Conservation (phyloP, 2,329 filamentous ascomycete genomes). For the Fusarium cicatricum region DNA sequence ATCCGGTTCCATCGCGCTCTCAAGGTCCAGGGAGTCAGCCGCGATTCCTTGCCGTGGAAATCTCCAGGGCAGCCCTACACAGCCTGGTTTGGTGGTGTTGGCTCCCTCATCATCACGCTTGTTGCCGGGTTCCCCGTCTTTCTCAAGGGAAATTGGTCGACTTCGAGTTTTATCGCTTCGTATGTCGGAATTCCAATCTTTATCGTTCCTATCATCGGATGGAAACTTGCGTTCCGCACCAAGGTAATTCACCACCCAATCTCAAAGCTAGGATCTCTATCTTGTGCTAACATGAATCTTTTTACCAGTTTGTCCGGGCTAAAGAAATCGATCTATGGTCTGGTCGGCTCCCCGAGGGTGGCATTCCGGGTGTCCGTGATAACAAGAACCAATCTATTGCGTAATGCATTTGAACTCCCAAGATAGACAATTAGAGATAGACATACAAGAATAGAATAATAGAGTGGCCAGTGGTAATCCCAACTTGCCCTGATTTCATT, state of each 20-base stretch:
- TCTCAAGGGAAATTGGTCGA: conserved; percentile 70
- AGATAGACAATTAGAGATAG: no score
- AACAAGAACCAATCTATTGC: not conserved
- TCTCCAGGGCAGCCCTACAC: conserved; percentile 68
- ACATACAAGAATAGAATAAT: no score
- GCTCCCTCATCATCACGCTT: conserved; percentile 69
- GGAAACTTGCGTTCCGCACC: conserved; percentile 56
- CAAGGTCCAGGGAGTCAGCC: conserved; percentile 62
- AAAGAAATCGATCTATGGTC: conserved; percentile 60
- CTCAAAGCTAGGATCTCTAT: rapidly evolving
- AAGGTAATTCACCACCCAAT: conserved; percentile 16
- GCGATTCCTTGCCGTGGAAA: conserved; percentile 61
- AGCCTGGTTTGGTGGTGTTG: conserved; percentile 65
- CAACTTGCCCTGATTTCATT: no score
- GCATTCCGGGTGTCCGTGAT: not conserved
- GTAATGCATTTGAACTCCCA: no score
- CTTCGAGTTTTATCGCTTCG: conserved; percentile 68
- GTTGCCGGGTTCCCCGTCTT: conserved; percentile 82
- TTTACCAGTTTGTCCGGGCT: conserved; percentile 44
- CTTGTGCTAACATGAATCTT: not conserved
- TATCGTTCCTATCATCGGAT: conserved; percentile 65
- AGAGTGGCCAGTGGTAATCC: no score
- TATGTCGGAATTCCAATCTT: conserved; percentile 73
- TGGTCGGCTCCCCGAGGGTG: conserved; percentile 26
- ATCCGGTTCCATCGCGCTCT: conserved; percentile 60